Percentiles rank a stretch among this genome's conserved stretches.
Evolutionary conservation across 2,329 filamentous ascomycete genomes (phyloP).

Genomic region (Pyrenophora tritici-repentis): DNA sequence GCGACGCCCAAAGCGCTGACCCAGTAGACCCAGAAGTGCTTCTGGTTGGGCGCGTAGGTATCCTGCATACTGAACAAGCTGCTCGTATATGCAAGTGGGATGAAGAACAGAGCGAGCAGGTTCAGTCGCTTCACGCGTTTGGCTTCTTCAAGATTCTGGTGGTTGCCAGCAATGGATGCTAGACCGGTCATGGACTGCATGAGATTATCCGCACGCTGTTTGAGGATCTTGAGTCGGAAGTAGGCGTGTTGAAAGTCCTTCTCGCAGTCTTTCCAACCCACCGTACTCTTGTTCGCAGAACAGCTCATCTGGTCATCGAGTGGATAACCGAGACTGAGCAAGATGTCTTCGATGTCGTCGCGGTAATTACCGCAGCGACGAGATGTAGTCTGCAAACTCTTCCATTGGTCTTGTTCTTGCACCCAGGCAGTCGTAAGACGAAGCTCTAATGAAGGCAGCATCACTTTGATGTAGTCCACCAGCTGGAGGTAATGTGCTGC

Average conservation of each 20-base stretch:
- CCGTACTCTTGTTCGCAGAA: neutral
- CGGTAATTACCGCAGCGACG: slow-evolving; percentile 44
- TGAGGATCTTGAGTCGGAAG: slow-evolving; percentile 40
- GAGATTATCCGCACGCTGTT: slow-evolving; percentile 40
- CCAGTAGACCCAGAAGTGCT: slow-evolving; percentile 42
- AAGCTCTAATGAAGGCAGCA: slow-evolving; percentile 42
- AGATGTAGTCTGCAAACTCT: slow-evolving; percentile 37
- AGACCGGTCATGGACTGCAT: slow-evolving; percentile 44
- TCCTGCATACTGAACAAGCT: slow-evolving; percentile 44
- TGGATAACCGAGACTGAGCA: slow-evolving; percentile 35
- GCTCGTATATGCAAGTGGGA: slow-evolving; percentile 42
- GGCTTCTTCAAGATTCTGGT: slow-evolving; percentile 42
- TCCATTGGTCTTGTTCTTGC: slow-evolving; percentile 44
- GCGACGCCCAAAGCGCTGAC: slow-evolving; percentile 35
- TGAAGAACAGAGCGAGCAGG: slow-evolving; percentile 40
- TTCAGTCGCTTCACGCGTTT: slow-evolving; percentile 43
- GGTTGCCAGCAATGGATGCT: slow-evolving; percentile 42
- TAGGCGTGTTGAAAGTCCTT: slow-evolving; percentile 44
- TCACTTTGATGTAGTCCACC: slow-evolving; percentile 43
- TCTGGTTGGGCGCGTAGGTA: slow-evolving; percentile 33
- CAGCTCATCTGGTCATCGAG: slow-evolving; percentile 15
- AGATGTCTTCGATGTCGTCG: slow-evolving; percentile 43
- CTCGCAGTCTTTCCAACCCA: slow-evolving; percentile 34
- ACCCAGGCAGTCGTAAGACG: slow-evolving; percentile 40
- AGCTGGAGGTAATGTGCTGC: slow-evolving; percentile 42